Evolutionary conservation across 2,329 filamentous ascomycete genomes (phyloP).

Genomic region (Botrytis porri): DNA sequence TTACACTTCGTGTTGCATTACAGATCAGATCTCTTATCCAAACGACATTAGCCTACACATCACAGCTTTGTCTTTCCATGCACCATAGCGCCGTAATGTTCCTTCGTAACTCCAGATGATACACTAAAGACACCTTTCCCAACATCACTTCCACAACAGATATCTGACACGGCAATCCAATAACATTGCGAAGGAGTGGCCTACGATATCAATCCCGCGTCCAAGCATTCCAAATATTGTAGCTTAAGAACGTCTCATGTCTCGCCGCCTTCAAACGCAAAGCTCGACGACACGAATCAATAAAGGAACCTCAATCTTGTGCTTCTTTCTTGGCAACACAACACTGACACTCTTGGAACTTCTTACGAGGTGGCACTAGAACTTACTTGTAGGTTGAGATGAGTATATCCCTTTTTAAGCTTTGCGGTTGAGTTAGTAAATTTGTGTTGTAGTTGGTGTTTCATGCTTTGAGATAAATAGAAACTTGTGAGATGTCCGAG

Average conservation of each 20-base stretch:
- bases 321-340: conserved; percentile 5
- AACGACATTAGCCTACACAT: not conserved
- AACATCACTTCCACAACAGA: not conserved
- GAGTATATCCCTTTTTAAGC: not conserved
- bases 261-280: conserved; percentile 6
- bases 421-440: not conserved
- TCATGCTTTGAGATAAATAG: conserved; percentile 5
- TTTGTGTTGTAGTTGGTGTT: conserved; percentile 5
- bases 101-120: not conserved
- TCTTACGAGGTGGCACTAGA: not conserved
- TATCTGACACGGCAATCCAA: not conserved
- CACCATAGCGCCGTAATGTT: not conserved
- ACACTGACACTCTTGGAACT: conserved; percentile 12
- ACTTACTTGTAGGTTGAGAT: conserved; percentile 3
- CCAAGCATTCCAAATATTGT: not conserved
- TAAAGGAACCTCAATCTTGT: not conserved
- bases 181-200: not conserved
- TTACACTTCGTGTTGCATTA: not conserved
- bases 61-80: not conserved
- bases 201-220: not conserved
- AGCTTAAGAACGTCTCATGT: not conserved
- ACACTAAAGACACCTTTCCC: not conserved
- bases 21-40: not conserved
- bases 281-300: not conserved
- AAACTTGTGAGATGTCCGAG: conserved; percentile 14